Percentiles rank a stretch among this genome's conserved stretches.
Evolutionary conservation across 2,329 filamentous ascomycete genomes (phyloP).

Genomic region (Madurella fahalii): DNA sequence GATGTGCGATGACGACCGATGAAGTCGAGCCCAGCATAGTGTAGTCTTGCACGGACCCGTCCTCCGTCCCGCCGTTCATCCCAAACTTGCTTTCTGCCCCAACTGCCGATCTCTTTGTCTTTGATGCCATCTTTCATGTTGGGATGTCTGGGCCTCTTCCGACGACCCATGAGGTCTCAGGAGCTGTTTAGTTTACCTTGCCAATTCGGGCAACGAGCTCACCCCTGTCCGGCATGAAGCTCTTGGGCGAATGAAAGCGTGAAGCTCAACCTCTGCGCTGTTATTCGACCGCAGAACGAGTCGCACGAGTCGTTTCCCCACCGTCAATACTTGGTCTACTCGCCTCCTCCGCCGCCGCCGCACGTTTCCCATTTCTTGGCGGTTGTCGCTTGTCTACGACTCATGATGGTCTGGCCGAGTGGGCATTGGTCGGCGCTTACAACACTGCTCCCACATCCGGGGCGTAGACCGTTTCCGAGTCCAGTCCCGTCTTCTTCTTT

Average conservation of each 20-base stretch:
- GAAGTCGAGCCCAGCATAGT: too few species aligned
- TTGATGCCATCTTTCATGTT: background rate
- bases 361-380: background rate
- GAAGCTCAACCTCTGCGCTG: conserved; percentile 15
- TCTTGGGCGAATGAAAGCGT: conserved; percentile 23
- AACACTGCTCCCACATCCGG: too few species aligned
- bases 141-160: too few species aligned
- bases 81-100: background rate
- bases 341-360: background rate
- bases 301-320: background rate
- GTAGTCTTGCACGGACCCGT: too few species aligned
- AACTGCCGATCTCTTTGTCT: conserved; percentile 3
- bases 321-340: background rate
- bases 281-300: conserved; percentile 20
- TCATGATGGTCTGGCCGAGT: background rate
- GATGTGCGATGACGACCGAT: too few species aligned
- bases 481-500: too few species aligned
- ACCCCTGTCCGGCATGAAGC: conserved; percentile 17
- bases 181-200: background rate
- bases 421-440: too few species aligned
- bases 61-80: too few species aligned
- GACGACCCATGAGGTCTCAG: too few species aligned
- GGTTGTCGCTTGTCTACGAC: background rate
- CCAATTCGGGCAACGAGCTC: conserved; percentile 21
- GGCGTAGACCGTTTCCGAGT: too few species aligned